A percentile compares a stretch with the other conserved stretches of the same genome.
Evolutionary conservation across 73 alveolate species (phyloP).

Genomic region (Breviolum minutum): DNA sequence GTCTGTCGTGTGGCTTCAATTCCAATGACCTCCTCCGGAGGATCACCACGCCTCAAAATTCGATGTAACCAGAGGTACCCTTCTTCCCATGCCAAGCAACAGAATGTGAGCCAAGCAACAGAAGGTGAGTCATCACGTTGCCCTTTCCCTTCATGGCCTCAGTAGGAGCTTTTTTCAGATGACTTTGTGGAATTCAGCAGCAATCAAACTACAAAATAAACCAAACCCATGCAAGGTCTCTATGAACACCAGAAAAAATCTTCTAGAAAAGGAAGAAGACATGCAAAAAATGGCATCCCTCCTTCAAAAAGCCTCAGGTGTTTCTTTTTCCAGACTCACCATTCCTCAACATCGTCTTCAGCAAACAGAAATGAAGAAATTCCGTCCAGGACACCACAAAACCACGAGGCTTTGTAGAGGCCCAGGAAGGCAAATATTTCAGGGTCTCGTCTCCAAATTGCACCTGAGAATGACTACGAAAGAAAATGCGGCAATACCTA

Average conservation of each 20-base stretch:
- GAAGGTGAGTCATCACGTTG: conserved; percentile 47
- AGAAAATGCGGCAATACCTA: too few species aligned
- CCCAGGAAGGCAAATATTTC: conserved; percentile 70
- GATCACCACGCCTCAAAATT: conserved; percentile 7
- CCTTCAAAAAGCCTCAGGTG: too few species aligned
- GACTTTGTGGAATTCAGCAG: too few species aligned
- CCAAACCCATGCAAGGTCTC: neutral
- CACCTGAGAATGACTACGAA: neutral
- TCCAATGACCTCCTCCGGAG: neutral
- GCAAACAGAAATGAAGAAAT: too few species aligned
- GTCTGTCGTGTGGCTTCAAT: conserved; percentile 10
- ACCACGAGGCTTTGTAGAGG: conserved; percentile 33
- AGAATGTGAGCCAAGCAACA: neutral
- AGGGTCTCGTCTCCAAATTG: conserved; percentile 84
- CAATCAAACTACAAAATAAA: too few species aligned
- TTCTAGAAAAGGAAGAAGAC: too few species aligned
- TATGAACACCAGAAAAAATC: too few species aligned
- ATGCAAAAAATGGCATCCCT: too few species aligned
- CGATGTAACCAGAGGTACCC: neutral
- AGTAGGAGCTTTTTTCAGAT: neutral
- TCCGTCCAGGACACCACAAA: conserved; percentile 8
- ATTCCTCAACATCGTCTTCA: too few species aligned
- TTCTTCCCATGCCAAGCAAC: neutral
- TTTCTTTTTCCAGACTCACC: too few species aligned
- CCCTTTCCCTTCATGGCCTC: conserved; percentile 94